Percentiles rank a stretch among this genome's conserved stretches.
Conservation (phyloP, 495 filamentous ascomycete species). For the Tuber calosporum region DNA sequence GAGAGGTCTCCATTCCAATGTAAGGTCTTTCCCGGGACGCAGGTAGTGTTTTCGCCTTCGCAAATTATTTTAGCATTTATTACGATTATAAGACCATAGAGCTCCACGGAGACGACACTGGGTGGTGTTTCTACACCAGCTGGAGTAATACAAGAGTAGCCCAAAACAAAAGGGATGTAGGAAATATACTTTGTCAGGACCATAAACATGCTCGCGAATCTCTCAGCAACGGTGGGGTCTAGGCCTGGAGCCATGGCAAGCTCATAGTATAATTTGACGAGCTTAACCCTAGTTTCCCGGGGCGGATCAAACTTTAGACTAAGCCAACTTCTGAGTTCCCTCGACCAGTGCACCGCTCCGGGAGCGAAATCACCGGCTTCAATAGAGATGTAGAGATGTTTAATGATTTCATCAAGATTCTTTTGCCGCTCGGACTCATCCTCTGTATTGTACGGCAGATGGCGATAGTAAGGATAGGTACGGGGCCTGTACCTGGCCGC, state of each 20-base stretch:
- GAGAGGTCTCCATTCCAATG: conserved; percentile 82
- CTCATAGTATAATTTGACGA: conserved; percentile 90
- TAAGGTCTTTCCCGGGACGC: conserved; percentile 77
- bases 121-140: conserved; percentile 35
- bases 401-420: conserved; percentile 75
- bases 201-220: conserved; percentile 96
- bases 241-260: conserved; percentile 84
- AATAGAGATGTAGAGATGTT: conserved; percentile 83
- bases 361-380: conserved; percentile 89
- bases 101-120: conserved; percentile 33
- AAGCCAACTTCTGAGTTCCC: conserved; percentile 91
- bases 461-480: conserved; percentile 83
- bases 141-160: conserved; percentile 20
- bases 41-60: conserved; percentile 89
- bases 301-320: conserved; percentile 94
- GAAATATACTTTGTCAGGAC: conserved; percentile 72
- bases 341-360: conserved; percentile 92
- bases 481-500: conserved; percentile 71
- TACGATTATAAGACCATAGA: conserved; percentile 35
- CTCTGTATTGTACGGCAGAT: conserved; percentile 82
- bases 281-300: conserved; percentile 66
- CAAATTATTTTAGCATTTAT: conserved; percentile 41
- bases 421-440: conserved; percentile 62
- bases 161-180: conserved; percentile 40
- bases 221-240: conserved; percentile 70